Evolutionary conservation across 345 rosid genomes (phyloP).

Genomic region (Syzygium aqueum): DNA sequence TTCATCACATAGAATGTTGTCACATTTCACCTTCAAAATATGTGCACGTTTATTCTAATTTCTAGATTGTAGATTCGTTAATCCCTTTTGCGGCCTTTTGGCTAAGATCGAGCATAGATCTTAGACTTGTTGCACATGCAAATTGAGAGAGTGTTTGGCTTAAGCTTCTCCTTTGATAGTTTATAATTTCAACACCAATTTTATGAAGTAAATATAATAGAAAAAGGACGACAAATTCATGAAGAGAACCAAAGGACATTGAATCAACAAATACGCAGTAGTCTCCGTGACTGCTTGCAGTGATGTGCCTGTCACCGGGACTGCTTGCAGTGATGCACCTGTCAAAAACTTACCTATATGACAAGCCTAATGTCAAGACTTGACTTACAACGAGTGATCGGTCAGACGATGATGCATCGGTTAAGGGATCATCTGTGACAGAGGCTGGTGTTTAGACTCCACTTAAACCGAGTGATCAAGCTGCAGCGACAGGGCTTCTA

Average conservation of each 20-base stretch:
- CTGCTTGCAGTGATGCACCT: neutral
- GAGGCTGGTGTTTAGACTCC: neutral
- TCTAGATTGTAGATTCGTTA: neutral
- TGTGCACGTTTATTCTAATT: neutral
- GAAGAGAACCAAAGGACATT: neutral
- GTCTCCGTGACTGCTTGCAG: neutral
- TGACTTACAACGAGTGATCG: neutral
- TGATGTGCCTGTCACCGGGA: neutral
- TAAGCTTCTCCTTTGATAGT: neutral
- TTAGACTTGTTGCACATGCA: neutral
- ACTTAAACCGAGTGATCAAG: neutral
- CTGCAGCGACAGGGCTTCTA: neutral
- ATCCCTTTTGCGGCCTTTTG: neutral
- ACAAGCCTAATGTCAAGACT: neutral
- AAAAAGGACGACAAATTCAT: neutral
- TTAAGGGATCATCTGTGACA: neutral
- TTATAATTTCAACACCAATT: neutral
- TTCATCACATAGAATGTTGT: neutral
- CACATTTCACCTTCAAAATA: neutral
- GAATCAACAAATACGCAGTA: neutral
- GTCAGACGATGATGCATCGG: neutral
- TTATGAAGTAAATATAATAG: neutral
- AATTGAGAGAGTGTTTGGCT: neutral
- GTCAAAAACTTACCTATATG: neutral
- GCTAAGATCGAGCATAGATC: neutral